Evolutionary conservation across 306 rosid genomes (phyloP), one percentile per base, ranked within the genome.

Genomic region (Lathyrus sativus): DNA sequence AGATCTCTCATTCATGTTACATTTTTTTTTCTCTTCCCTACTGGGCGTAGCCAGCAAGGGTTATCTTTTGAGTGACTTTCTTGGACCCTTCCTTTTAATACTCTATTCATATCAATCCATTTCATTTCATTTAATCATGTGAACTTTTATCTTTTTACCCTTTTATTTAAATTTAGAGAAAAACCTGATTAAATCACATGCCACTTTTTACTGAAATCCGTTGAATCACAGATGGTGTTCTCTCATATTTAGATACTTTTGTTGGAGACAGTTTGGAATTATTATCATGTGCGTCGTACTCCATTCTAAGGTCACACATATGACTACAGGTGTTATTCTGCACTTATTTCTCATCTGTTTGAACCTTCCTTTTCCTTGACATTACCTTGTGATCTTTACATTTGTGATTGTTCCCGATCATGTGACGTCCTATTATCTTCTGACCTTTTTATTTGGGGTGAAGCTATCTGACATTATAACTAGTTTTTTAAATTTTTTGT

Each of bases 181-280:
- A 78, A 84, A 84, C 83, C 73, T 79, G 61, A 74, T 76, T 73
- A 74, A 62, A 74, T 73, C 74, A 77, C 68, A 57, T 73, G 72
- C 70, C 72, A 33, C 62, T 56, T 81, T 79, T 79, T 48, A 72
- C 79, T 89, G 81, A 78, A 84, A 85, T 82, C 77, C 68, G 74
- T 64, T 87, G 79, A 78, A 85, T 70, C 87, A 83, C 85, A 76
- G 76, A 83, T 83, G 93, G 80, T 83, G 86, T 68, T 85, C 78
- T 81, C 84, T 87, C 96, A 82, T 84, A 79, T 78, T 84, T 84
- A 85, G 81, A 84, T 83, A 82, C 84, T 80, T 80, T 82, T 87
- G 89, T 88, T 85, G 88, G 91, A 90, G 85, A 85, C 91, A 85
- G 85, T 87, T 87, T 90, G 95, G 95, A 87, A 90, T 87, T 84